Evolutionary conservation across 2,329 filamentous ascomycete species (phyloP).

Genomic region (Stachybotrys chartarum): DNA sequence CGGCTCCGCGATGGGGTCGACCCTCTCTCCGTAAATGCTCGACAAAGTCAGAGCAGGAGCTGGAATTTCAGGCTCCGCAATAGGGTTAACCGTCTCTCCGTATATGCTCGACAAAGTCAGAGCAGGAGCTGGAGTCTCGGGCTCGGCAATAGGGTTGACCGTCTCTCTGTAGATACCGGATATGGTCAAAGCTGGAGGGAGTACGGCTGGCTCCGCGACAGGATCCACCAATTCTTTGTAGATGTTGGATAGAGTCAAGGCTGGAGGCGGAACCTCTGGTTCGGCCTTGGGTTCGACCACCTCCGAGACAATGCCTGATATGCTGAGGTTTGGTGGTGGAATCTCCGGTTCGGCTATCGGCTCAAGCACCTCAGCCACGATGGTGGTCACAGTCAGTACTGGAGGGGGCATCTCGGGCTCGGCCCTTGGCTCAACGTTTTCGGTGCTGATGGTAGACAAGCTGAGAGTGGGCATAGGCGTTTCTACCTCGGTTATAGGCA

Average conservation of each 20-base stretch:
- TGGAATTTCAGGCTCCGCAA: constrained; percentile 14
- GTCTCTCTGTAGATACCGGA: constrained; percentile 16
- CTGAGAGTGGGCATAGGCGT: constrained; percentile 23
- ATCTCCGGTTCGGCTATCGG: constrained; percentile 17
- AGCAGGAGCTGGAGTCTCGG: constrained; percentile 13
- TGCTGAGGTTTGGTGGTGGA: constrained; percentile 13
- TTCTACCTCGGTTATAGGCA: constrained; percentile 31
- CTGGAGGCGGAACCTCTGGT: constrained; percentile 13
- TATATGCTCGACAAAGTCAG: constrained; percentile 18
- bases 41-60: constrained; percentile 21
- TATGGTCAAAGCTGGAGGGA: constrained; percentile 13
- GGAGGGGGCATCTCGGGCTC: constrained; percentile 19
- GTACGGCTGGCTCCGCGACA: constrained; percentile 12
- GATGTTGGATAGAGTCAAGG: constrained; percentile 18
- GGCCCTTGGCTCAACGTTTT: constrained; percentile 21
- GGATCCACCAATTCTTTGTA: constrained; percentile 22
- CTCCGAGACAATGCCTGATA: constrained; percentile 16
- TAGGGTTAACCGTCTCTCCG: constrained; percentile 19
- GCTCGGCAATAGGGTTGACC: constrained; percentile 18
- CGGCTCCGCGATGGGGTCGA: constrained; percentile 23
- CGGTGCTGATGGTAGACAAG: constrained; percentile 29
- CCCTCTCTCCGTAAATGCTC: constrained; percentile 20
- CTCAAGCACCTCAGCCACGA: constrained; percentile 18
- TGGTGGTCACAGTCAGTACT: constrained; percentile 15
- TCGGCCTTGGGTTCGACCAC: constrained; percentile 17